Conservation (phyloP, 257 asterid genomes). For the Mentha longifolia region DNA sequence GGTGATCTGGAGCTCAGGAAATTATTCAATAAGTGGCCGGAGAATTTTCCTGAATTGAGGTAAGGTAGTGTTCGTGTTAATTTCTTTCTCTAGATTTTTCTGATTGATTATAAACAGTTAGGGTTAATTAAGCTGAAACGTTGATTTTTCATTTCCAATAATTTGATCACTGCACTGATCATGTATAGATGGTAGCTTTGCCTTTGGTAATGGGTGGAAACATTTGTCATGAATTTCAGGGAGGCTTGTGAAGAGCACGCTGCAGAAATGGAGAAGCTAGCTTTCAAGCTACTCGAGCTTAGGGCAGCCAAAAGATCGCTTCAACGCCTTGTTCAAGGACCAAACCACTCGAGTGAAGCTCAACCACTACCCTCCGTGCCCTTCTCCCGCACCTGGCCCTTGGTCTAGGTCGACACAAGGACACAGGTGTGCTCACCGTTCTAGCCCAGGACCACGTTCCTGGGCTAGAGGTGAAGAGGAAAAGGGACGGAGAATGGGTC, state of each 20-base stretch:
- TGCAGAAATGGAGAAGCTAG: constrained; percentile 46
- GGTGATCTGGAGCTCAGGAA: constrained; percentile 32
- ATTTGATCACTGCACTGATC: too few relatives aligned
- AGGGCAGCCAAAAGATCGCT: constrained; percentile 39
- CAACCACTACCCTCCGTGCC: constrained; percentile 49
- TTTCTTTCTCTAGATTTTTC: background rate
- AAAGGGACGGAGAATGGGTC: constrained; percentile 46
- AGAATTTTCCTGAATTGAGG: constrained; percentile 40
- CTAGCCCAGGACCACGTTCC: constrained; percentile 45
- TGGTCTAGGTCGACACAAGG: constrained; percentile 50
- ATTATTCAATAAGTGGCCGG: constrained; percentile 46
- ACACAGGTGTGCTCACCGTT: constrained; percentile 41
- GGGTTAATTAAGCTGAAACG: too few relatives aligned
- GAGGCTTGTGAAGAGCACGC: constrained; percentile 47
- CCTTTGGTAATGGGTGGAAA: background rate
- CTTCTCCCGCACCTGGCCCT: constrained; percentile 46
- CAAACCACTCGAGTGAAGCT: constrained; percentile 46
- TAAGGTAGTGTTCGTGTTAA: constrained; percentile 25
- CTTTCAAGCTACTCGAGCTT: constrained; percentile 43
- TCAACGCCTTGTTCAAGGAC: constrained; percentile 38
- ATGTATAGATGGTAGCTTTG: too few relatives aligned
- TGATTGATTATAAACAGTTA: background rate
- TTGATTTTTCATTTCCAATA: too few relatives aligned
- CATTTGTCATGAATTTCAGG: constrained; percentile 25
- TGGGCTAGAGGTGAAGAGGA: constrained; percentile 49